phyloP scores from a whole-genome alignment of 371 early-diverging fungal species.

The Apophysomyces elegans region DNA sequence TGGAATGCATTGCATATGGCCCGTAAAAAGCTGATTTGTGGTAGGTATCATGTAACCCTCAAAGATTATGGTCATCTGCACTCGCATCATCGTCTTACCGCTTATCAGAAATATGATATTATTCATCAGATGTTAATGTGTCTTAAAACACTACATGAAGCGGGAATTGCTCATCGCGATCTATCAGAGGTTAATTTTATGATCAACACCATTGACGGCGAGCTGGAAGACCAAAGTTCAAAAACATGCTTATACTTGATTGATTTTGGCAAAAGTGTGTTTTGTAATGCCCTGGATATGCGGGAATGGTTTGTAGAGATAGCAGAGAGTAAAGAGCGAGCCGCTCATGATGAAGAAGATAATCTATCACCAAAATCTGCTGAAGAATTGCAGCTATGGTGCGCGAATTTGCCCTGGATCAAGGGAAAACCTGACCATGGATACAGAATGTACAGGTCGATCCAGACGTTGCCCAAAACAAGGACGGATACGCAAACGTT shows the following conservation, averaged over 20 bases:
- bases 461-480: conserved; percentile 63
- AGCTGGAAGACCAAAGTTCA: conserved; percentile 56
- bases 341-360: conserved; percentile 45
- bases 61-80: conserved; percentile 65
- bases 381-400: conserved; percentile 53
- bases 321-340: conserved; percentile 38
- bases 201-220: conserved; percentile 57
- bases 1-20: background rate
- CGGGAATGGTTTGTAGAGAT: conserved; percentile 63
- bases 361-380: conserved; percentile 52
- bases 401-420: conserved; percentile 55
- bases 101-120: conserved; percentile 62
- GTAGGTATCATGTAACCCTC: conserved; percentile 56
- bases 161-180: conserved; percentile 70
- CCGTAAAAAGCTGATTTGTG: background rate
- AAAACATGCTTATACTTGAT: conserved; percentile 61
- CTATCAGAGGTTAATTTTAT: conserved; percentile 73
- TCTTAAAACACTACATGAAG: conserved; percentile 61
- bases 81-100: conserved; percentile 58
- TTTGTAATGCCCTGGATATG: conserved; percentile 57
- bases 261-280: conserved; percentile 72
- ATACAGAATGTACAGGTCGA: conserved; percentile 66
- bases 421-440: conserved; percentile 69
- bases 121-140: conserved; percentile 66
- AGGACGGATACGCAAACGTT: conserved; percentile 56